Percentiles rank a stretch among this genome's conserved stretches.
These are phyloP conservation scores for Zymoseptoria passerinii DNA, from an alignment of 2,329 filamentous ascomycete genomes.

Conservation along the genomic window DNA sequence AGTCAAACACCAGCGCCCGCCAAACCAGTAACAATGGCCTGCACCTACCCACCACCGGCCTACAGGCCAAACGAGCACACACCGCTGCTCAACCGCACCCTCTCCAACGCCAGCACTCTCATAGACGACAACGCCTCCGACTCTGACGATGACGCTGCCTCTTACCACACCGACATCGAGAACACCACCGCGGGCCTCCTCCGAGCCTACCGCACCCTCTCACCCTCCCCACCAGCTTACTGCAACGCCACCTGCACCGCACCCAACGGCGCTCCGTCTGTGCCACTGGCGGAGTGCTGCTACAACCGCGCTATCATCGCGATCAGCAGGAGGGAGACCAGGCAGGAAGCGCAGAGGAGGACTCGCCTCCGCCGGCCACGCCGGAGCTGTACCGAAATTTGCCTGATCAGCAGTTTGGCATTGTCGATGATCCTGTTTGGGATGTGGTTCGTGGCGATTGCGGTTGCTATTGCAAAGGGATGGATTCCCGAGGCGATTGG, in stretches of 20 bases:
- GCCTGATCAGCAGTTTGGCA: not conserved
- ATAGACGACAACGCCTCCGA: not conserved
- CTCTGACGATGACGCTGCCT: too few relatives aligned
- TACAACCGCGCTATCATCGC: not conserved
- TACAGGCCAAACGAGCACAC: not conserved
- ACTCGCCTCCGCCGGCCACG: not conserved
- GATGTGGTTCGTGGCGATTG: not conserved
- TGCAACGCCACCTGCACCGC: not conserved
- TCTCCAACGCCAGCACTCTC: not conserved
- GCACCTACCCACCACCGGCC: not conserved
- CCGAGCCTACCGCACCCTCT: not conserved
- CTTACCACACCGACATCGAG: not conserved
- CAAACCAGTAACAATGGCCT: not conserved
- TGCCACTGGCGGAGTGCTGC: not conserved
- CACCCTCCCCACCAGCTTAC: not conserved
- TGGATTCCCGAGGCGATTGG: not conserved
- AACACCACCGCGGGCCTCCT: not conserved
- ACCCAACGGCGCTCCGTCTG: not conserved
- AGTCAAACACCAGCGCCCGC: not conserved
- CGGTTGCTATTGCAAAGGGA: too few relatives aligned
- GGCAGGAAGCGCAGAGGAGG: not conserved
- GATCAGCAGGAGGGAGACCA: not conserved
- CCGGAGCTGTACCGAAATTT: too few relatives aligned
- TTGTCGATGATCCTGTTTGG: not conserved
- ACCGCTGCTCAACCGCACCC: not conserved